These are phyloP conservation scores for Heritiera fomes DNA, from an alignment of 345 rosid genomes.

Conservation along the genomic window DNA sequence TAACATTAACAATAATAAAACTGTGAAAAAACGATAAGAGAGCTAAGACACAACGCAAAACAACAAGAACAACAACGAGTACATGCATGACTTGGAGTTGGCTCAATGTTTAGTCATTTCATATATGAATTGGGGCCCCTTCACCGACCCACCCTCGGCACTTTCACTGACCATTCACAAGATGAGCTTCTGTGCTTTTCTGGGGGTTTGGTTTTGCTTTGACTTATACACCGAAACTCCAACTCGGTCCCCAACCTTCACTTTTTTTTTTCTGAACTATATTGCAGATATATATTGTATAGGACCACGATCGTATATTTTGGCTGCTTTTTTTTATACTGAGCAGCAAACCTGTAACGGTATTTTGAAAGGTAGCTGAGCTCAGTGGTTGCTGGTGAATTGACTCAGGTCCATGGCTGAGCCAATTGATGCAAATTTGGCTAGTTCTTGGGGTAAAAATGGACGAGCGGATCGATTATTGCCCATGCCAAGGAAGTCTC, in stretches of 20 bases:
- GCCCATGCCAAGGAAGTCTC: constrained; percentile 83
- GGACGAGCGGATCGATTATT: constrained; percentile 47
- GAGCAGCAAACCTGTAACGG: background rate
- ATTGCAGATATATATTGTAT: background rate
- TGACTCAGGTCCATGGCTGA: constrained; percentile 51
- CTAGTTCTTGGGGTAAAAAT: constrained; percentile 64
- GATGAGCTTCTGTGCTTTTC: constrained; percentile 13
- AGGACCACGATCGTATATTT: background rate
- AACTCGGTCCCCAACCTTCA: constrained; percentile 23
- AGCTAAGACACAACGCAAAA: constrained; percentile 34
- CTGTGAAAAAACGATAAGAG: constrained; percentile 21
- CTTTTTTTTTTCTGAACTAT: background rate
- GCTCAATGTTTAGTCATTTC: constrained; percentile 46
- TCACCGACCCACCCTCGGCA: background rate
- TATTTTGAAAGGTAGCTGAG: constrained; percentile 21
- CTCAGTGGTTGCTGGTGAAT: constrained; percentile 38
- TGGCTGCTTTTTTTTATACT: background rate
- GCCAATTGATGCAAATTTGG: constrained; percentile 69
- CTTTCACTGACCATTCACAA: constrained; percentile 35
- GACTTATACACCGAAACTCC: background rate
- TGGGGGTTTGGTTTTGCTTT: background rate
- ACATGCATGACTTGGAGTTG: constrained; percentile 49
- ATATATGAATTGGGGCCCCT: constrained; percentile 34
- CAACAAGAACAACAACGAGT: constrained; percentile 35
- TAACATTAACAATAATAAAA: background rate